Conservation (phyloP, 2,329 filamentous ascomycete species). For the Exophiala calicioides region DNA sequence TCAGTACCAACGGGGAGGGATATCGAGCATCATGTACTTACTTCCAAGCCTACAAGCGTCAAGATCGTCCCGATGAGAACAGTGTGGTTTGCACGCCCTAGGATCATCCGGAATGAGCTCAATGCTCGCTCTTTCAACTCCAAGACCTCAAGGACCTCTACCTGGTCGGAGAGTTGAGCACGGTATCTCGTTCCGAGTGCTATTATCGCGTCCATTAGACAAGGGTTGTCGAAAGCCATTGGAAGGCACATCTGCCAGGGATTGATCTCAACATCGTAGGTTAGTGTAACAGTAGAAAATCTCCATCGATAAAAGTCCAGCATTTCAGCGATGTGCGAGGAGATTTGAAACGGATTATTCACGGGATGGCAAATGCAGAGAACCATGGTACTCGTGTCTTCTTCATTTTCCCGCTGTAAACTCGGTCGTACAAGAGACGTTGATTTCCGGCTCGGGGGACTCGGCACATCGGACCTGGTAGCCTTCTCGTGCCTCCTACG, state of each 20-base stretch:
- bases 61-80: conserved; percentile 5
- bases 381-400: background rate
- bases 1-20: too few relatives aligned
- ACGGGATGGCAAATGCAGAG: background rate
- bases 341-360: background rate
- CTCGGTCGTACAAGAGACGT: background rate
- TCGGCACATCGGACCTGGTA: too few relatives aligned
- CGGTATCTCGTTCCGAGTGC: conserved; percentile 8
- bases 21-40: conserved; percentile 3
- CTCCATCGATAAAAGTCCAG: conserved; percentile 11
- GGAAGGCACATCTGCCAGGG: conserved; percentile 15
- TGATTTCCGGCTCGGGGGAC: too few relatives aligned
- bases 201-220: conserved; percentile 8
- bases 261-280: conserved; percentile 10
- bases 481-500: too few relatives aligned
- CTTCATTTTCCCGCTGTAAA: background rate
- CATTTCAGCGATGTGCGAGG: background rate
- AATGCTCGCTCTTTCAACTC: conserved; percentile 11
- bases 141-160: conserved; percentile 7
- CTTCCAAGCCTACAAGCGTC: conserved; percentile 1
- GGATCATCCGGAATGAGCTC: background rate
- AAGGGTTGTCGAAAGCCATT: conserved; percentile 9
- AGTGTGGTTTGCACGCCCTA: background rate
- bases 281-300: conserved; percentile 6
- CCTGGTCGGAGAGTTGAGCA: conserved; percentile 1